Percentiles rank a stretch among this genome's conserved stretches.
Evolutionary conservation across 202 grass and related monocot species (phyloP).

Genomic region (Setaria italica): DNA sequence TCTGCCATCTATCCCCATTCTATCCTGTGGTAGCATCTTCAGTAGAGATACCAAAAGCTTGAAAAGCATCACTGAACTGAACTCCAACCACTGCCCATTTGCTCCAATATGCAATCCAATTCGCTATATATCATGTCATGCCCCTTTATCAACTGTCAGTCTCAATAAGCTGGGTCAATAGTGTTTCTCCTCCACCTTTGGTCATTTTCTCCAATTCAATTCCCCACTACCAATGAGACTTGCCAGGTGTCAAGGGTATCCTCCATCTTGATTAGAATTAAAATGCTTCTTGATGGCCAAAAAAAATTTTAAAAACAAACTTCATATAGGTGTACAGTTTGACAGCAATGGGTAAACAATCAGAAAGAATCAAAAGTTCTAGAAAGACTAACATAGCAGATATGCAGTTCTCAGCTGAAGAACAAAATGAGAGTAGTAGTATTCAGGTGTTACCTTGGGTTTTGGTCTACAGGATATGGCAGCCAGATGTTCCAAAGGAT

Average conservation of each 20-base stretch:
- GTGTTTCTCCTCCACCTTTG: background rate
- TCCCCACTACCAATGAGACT: background rate
- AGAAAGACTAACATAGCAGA: background rate
- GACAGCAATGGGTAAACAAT: background rate
- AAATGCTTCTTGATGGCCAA: background rate
- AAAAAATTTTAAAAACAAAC: conserved; percentile 3
- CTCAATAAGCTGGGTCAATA: background rate
- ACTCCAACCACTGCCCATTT: background rate
- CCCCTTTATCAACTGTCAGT: background rate
- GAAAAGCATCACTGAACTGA: background rate
- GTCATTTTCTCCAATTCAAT: conserved; percentile 7
- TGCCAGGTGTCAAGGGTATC: background rate
- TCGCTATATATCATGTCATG: background rate
- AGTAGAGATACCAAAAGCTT: background rate
- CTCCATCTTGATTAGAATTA: conserved; percentile 4
- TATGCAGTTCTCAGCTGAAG: background rate
- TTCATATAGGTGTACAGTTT: background rate
- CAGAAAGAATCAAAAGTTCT: background rate
- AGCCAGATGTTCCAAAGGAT: conserved; percentile 63
- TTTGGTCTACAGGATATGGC: conserved; percentile 59
- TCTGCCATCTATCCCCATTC: background rate
- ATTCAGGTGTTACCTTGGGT: conserved; percentile 60
- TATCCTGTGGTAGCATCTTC: conserved; percentile 13
- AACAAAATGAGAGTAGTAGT: conserved; percentile 16
- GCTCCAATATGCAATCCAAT: background rate